Evolutionary conservation across 2,329 filamentous ascomycete species (phyloP), one percentile per base, ranked within the genome.

Genomic region (Fusarium goolgardi): DNA sequence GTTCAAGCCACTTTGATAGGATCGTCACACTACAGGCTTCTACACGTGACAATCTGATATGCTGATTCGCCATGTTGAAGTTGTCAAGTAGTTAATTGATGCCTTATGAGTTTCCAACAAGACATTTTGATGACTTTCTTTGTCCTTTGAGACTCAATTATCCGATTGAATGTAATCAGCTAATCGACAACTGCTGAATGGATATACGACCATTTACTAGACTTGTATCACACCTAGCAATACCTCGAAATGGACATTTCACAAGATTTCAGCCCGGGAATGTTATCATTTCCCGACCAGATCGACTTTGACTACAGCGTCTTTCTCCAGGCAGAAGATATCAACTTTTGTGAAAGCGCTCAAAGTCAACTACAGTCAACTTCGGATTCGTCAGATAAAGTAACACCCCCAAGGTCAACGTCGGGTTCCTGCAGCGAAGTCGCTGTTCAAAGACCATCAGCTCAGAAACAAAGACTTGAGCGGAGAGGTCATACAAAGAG

Each of bases 401-500:
- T 66, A 37, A 77, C 76, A 50, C 75, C 77, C 45, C 75, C 76
- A 65, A 74, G 71, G 61, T 71, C 77, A 25, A 58, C 67, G 20
- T 71, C 75, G 31, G 69, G 69, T 46, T 59, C 51, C 12, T 59
- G 62, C 40, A 62, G 57, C 23, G 67, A 72, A 49, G 23, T 75
- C 7, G 67, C 51, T 45, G 37, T 40, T 10, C 70, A 55, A 18
- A 25, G 6, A 10, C 25, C 51, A 6, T 65, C 71, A 8, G 34
- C 63, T 6, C 70, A 73, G 61, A 75, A 71, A 51, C 71, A 80
- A 67, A 78, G 81, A 44, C 66, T 84, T 27, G 86, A 87, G 74
- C 79, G 88, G 56, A 83, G 87, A 64, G 88, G 88, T 1, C 89
- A 91, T 66, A 90, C 86, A 13, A 91, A 91, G 76, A 89, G 86